Conservation (phyloP, 495 filamentous ascomycete species). For the Mytilinidion resinicola region DNA sequence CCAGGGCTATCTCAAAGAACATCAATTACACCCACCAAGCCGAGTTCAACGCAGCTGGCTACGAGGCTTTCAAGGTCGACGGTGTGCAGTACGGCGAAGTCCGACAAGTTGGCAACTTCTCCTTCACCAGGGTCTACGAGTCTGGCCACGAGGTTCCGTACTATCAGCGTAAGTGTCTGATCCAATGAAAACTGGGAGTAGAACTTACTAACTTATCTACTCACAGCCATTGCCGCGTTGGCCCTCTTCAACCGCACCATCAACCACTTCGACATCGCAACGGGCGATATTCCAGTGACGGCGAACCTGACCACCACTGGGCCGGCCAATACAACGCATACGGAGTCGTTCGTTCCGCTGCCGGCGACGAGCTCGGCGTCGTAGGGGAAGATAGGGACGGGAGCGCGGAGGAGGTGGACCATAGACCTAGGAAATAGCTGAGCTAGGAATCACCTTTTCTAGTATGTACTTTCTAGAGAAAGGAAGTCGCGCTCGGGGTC, state of each 20-base stretch:
- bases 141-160: slow-evolving; percentile 36
- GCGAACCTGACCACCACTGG: slow-evolving; percentile 44
- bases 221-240: slow-evolving; percentile 6
- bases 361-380: slow-evolving; percentile 21
- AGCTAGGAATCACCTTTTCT: no score
- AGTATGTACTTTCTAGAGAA: no score
- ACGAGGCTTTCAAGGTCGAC: slow-evolving; percentile 40
- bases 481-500: no score
- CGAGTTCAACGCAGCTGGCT: slow-evolving; percentile 51
- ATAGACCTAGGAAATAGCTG: no score
- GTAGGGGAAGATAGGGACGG: no score
- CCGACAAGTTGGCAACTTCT: slow-evolving; percentile 42
- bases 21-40: slow-evolving; percentile 41
- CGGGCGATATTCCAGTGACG: slow-evolving; percentile 34
- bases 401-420: no score
- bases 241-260: slow-evolving; percentile 18
- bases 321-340: slow-evolving; percentile 49
- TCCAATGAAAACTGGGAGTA: background rate
- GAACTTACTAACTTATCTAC: background rate
- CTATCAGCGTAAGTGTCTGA: slow-evolving; percentile 22
- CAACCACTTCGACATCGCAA: slow-evolving; percentile 9
- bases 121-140: slow-evolving; percentile 41
- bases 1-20: slow-evolving; percentile 46
- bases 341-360: slow-evolving; percentile 48
- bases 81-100: slow-evolving; percentile 40